Conservation (phyloP, 1,284 basidiomycete species). For the Amylostereum areolatum region DNA sequence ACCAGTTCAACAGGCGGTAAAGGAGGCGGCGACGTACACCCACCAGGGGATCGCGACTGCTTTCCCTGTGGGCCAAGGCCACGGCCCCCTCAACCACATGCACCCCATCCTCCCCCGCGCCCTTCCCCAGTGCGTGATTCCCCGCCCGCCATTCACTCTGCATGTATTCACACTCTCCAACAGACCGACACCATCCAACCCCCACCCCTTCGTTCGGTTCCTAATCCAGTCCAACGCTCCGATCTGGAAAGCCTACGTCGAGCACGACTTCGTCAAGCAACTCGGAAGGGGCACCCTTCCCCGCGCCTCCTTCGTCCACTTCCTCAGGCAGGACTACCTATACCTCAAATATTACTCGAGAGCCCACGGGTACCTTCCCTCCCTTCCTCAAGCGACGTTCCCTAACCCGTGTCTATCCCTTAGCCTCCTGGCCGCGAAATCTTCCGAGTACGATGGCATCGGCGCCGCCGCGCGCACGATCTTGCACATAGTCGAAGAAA, state of each 20-base stretch:
- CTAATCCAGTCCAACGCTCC: constrained; percentile 54
- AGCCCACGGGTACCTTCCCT: constrained; percentile 51
- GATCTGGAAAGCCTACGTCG: constrained; percentile 73
- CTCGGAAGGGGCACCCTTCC: constrained; percentile 71
- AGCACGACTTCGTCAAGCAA: constrained; percentile 79
- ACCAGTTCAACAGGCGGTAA: constrained; percentile 56
- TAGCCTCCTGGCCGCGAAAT: constrained; percentile 78
- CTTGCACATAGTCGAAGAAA: constrained; percentile 62
- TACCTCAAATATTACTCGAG: constrained; percentile 78
- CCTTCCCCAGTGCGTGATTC: constrained; percentile 51
- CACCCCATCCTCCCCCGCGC: constrained; percentile 50
- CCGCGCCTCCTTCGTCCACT: constrained; percentile 69
- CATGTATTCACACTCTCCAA: neutral
- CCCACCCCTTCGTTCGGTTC: constrained; percentile 64
- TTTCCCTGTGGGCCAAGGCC: constrained; percentile 65
- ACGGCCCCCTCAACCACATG: constrained; percentile 87
- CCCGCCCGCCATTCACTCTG: neutral
- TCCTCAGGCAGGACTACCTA: constrained; percentile 80
- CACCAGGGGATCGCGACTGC: constrained; percentile 76
- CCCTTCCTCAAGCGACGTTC: neutral
- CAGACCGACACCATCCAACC: constrained; percentile 57
- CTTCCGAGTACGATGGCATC: constrained; percentile 60
- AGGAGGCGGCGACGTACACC: constrained; percentile 64
- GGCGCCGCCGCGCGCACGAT: constrained; percentile 62
- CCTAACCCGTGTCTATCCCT: neutral